A percentile compares a stretch with the other conserved stretches of the same genome.
phyloP scores from a whole-genome alignment of 352 stramenopile species.

The Pythium folliculosum region DNA sequence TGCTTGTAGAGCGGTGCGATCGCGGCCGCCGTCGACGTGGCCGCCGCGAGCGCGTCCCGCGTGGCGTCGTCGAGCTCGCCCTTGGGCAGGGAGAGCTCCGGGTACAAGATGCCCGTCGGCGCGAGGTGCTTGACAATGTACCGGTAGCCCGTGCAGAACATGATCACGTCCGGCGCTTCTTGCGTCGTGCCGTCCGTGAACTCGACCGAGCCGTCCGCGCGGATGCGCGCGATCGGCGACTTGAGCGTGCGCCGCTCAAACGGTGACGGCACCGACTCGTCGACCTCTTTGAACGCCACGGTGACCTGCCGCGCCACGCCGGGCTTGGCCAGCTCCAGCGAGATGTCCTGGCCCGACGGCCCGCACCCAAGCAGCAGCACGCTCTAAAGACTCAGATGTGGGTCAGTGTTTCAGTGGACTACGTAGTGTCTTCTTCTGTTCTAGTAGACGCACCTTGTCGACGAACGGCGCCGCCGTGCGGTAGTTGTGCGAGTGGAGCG shows the following conservation, averaged over 20 bases:
- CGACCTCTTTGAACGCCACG: slow-evolving; percentile 41
- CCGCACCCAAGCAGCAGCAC: slow-evolving; percentile 70
- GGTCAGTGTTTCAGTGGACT: not conserved
- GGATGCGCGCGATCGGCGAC: slow-evolving; percentile 52
- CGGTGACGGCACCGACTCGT: not conserved
- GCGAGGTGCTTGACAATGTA: slow-evolving; percentile 63
- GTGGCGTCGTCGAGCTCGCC: slow-evolving; percentile 28
- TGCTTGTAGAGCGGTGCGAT: slow-evolving; percentile 80
- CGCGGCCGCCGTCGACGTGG: slow-evolving; percentile 32
- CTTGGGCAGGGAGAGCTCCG: slow-evolving; percentile 13
- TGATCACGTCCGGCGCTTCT: slow-evolving; percentile 63
- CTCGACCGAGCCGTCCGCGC: slow-evolving; percentile 47
- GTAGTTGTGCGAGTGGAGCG: slow-evolving; percentile 39
- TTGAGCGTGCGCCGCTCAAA: slow-evolving; percentile 48
- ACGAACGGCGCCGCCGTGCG: slow-evolving; percentile 23
- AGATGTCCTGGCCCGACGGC: slow-evolving; percentile 80
- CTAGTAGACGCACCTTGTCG: slow-evolving; percentile 22
- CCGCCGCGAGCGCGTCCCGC: slow-evolving; percentile 36
- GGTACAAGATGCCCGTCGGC: slow-evolving; percentile 51
- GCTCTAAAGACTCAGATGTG: slow-evolving; percentile 24
- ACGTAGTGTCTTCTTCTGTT: not conserved
- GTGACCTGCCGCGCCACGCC: slow-evolving; percentile 48
- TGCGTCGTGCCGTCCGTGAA: slow-evolving; percentile 63
- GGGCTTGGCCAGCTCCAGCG: slow-evolving; percentile 53
- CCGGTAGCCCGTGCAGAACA: slow-evolving; percentile 78